phyloP scores from a whole-genome alignment of 1,284 basidiomycete genomes.

The Inonotus obliquus region DNA sequence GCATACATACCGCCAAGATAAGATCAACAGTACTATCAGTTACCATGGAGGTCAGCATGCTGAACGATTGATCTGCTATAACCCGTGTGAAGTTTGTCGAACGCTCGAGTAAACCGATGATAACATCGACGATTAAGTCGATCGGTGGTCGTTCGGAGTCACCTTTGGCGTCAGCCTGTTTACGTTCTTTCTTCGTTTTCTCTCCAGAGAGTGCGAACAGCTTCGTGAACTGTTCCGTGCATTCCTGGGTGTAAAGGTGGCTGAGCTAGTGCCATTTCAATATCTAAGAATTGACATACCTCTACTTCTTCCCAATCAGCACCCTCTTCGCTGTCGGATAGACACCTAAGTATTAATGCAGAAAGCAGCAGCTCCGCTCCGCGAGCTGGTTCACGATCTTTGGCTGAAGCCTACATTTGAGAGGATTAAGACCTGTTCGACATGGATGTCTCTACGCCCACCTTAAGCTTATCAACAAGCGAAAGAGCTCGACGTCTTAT shows the following conservation, averaged over 20 bases:
- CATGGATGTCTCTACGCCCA: background rate
- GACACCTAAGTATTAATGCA: constrained; percentile 7
- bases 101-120: constrained; percentile 87
- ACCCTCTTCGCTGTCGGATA: constrained; percentile 8
- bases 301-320: constrained; percentile 19
- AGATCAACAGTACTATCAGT: constrained; percentile 77
- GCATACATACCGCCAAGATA: constrained; percentile 68
- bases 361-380: constrained; percentile 14
- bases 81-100: constrained; percentile 80
- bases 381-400: background rate
- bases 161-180: constrained; percentile 26
- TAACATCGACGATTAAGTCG: constrained; percentile 82
- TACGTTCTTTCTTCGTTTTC: constrained; percentile 34
- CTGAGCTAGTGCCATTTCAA: background rate
- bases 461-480: constrained; percentile 6
- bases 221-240: constrained; percentile 47
- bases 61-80: constrained; percentile 80
- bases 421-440: background rate
- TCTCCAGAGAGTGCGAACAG: constrained; percentile 40
- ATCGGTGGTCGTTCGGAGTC: constrained; percentile 52
- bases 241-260: constrained; percentile 36
- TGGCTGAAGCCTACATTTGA: background rate
- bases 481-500: constrained; percentile 43
- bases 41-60: constrained; percentile 66
- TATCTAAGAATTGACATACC: constrained; percentile 31